Base-by-base conservation (phyloP, 257 asterid genomes). In the Solanum bulbocastanum region DNA sequence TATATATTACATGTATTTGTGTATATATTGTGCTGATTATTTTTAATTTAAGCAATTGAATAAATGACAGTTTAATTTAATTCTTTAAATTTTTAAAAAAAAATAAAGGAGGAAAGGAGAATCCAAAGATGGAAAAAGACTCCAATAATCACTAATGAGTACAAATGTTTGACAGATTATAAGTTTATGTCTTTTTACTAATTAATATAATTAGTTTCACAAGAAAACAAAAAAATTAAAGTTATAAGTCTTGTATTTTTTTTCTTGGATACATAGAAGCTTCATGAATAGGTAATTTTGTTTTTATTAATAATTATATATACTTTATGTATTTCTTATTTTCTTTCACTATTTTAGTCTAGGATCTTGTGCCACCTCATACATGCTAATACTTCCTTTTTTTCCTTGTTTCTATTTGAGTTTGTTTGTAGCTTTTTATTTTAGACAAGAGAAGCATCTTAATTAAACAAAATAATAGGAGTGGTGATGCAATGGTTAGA, bases 351-450 rank as follows among this genome's bases (percentile, higher is more conserved):
- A 25, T 78, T 9, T 42, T 78, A 15, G 33, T 79, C 39, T 79
- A 15, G 66, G 66, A 15, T 79, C 84, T 79, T 79, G 84, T 44
- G 84, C 84, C 84, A 79, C 66, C 40, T 73, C 81, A 73, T 35
- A 73, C 49, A 35, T 37, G 84, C 33, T 25, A 78, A 42, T 15
- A 5, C 10, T 42, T 76, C 23, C 12, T 42, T 46, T 22, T 36
- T 36, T 11, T 3, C 49, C n/a, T 10, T 5, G 6, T 8, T 25
- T 25, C 33, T 42, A 16, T 42, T 25, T 79, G 37, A 42, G 25
- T 42, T 78, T 15, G 37, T 78, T 78, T 78, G 8, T 25, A 27
- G 60, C 2, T 0, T 14, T n/a, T 65, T n/a, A 36, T n/a, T 36
- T 37, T 40, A 13, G 23, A n/a, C 52, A 37, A 74, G 83, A 37